These are phyloP conservation scores for Mycogone perniciosa DNA, from an alignment of 2,329 filamentous ascomycete genomes.

Conservation along the genomic window DNA sequence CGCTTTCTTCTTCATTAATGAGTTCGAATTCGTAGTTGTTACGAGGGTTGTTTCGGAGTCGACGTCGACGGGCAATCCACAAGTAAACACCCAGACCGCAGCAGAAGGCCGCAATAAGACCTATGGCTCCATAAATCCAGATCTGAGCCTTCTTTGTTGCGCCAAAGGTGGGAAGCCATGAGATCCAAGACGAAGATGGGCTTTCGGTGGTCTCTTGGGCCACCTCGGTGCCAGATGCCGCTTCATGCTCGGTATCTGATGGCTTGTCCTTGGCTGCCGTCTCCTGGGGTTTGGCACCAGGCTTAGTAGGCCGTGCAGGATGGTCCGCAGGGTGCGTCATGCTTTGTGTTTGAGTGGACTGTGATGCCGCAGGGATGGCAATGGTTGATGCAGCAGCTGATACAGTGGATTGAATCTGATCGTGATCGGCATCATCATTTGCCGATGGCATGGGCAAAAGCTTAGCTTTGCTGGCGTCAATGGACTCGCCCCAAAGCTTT, in stretches of 20 bases:
- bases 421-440: slow-evolving; percentile 78
- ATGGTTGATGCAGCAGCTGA: slow-evolving; percentile 21
- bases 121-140: slow-evolving; percentile 86
- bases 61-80: slow-evolving; percentile 69
- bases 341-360: slow-evolving; percentile 36
- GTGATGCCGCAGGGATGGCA: slow-evolving; percentile 42
- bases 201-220: slow-evolving; percentile 35
- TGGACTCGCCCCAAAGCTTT: slow-evolving; percentile 86
- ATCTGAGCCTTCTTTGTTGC: slow-evolving; percentile 79
- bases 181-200: slow-evolving; percentile 67
- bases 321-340: slow-evolving; percentile 53
- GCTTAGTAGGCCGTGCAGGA: slow-evolving; percentile 55
- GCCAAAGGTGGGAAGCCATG: slow-evolving; percentile 86
- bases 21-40: slow-evolving; percentile 94
- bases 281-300: slow-evolving; percentile 29
- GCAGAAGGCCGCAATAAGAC: slow-evolving; percentile 82
- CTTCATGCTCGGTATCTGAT: slow-evolving; percentile 19
- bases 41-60: slow-evolving; percentile 65
- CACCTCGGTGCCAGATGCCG: slow-evolving; percentile 25
- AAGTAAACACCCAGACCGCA: slow-evolving; percentile 74
- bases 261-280: slow-evolving; percentile 15
- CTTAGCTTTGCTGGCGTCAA: slow-evolving; percentile 65
- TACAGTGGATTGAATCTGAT: slow-evolving; percentile 53
- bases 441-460: slow-evolving; percentile 76
- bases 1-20: slow-evolving; percentile 71